Evolutionary conservation across 2,329 filamentous ascomycete species (phyloP), one percentile per base, ranked within the genome.

Genomic region (Penicillium sp.): DNA sequence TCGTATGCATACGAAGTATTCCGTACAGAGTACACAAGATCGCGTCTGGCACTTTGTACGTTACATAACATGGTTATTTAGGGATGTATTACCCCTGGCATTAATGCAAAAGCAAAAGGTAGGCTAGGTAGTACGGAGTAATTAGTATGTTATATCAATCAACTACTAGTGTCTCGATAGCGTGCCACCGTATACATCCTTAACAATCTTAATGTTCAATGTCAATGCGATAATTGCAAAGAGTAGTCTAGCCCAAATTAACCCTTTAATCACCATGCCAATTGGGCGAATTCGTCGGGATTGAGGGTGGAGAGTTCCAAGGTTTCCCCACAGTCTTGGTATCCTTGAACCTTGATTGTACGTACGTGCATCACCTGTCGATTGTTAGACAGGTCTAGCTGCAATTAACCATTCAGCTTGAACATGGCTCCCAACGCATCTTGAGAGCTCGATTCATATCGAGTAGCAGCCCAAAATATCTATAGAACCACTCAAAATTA

Each of bases 311-410:
- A 36, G 45, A 43, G 45, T 6, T 13, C 23, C 23, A 25, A 33
- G 31, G 31, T 23, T 48, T 50, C 46, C 52, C 46, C 52, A 43
- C 52, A 50, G 36, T 49, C 45, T 55, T 39, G 41, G 50, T 46
- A 45, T 39, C 15, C 36, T 31, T 39, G 16, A 50, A 39, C 47
- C 34, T 25, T 50, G 33, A 27, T 50, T 38, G 21, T 27, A 48
- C 33, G 19, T 23, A 23, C 19, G 10, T 19, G 41, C 41, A 44
- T 44, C 41, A 29, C 16, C 21, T 25, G 16, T n/a, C 25, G 3
- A 27, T 29, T 33, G 11, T 46, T 23, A 34, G 31, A 15, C 33
- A 6, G 11, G 11, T 33, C 31, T 33, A 33, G 15, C 11, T 33
- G 11, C 31, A 13, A 31, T 23, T 21, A 13, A 16, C 29, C 3